phyloP scores from a whole-genome alignment of 2,329 filamentous ascomycete species.

The Colletotrichum sp. region DNA sequence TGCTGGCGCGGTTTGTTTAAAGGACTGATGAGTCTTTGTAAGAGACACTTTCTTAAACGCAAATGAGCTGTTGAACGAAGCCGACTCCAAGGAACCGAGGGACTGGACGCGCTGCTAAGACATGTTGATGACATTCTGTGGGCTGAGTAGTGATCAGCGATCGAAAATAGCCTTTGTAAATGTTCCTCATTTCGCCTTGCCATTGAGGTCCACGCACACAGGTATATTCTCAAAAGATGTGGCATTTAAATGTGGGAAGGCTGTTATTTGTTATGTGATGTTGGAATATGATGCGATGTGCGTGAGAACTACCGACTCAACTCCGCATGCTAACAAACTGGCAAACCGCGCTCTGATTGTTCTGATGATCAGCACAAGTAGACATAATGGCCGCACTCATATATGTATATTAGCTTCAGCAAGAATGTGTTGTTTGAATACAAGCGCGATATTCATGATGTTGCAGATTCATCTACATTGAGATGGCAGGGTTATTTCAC shows the following conservation, averaged over 20 bases:
- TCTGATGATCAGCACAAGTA: background rate
- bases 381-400: background rate
- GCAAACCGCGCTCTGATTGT: background rate
- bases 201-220: background rate
- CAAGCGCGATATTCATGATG: too few relatives aligned
- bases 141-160: background rate
- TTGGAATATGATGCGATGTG: background rate
- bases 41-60: accelerated
- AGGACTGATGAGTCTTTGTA: background rate
- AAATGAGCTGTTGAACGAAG: background rate
- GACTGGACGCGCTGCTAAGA: background rate
- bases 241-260: accelerated
- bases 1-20: background rate
- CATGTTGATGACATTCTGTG: background rate
- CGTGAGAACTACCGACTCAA: background rate
- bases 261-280: background rate
- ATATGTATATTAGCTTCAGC: background rate
- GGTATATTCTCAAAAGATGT: accelerated
- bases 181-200: background rate
- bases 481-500: too few relatives aligned
- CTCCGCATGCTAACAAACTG: too few relatives aligned
- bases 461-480: too few relatives aligned
- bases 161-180: background rate
- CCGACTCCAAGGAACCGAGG: accelerated
- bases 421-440: too few relatives aligned